phyloP scores from a whole-genome alignment of 1,284 basidiomycete species.

The Irpex rosettiformis region DNA sequence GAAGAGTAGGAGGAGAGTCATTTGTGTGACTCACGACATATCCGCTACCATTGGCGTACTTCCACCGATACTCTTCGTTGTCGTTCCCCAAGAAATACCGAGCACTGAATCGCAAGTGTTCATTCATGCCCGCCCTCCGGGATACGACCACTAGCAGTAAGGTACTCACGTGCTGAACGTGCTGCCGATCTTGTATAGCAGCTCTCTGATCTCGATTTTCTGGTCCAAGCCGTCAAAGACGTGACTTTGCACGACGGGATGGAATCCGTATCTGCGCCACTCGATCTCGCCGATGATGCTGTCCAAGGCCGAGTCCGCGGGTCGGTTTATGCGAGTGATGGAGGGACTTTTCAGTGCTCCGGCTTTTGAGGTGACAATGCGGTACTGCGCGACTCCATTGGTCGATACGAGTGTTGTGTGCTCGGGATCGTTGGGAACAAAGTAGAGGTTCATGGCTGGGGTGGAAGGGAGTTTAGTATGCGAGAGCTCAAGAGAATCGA shows the following conservation, averaged over 20 bases:
- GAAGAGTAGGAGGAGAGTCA: background rate
- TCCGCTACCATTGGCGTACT: conserved; percentile 36
- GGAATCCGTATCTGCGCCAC: conserved; percentile 40
- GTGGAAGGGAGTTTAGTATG: background rate
- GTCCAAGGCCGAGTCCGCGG: conserved; percentile 32
- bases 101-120: conserved; percentile 29
- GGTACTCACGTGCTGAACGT: conserved; percentile 43
- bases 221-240: conserved; percentile 34
- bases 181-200: conserved; percentile 40
- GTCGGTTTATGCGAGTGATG: conserved; percentile 37
- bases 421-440: conserved; percentile 46
- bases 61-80: conserved; percentile 49
- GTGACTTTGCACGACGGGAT: conserved; percentile 41
- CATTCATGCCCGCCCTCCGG: background rate
- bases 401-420: conserved; percentile 45
- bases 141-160: background rate
- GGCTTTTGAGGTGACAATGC: conserved; percentile 36
- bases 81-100: conserved; percentile 51
- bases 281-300: conserved; percentile 43
- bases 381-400: conserved; percentile 46
- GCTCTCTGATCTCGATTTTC: conserved; percentile 36
- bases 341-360: conserved; percentile 26
- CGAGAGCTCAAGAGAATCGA: background rate
- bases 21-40: conserved; percentile 35
- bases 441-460: conserved; percentile 44